A percentile compares a stretch with the other conserved stretches of the same genome.
phyloP scores from a whole-genome alignment of 768 basidiomycete species.

The Pulveroboletus sp. region DNA sequence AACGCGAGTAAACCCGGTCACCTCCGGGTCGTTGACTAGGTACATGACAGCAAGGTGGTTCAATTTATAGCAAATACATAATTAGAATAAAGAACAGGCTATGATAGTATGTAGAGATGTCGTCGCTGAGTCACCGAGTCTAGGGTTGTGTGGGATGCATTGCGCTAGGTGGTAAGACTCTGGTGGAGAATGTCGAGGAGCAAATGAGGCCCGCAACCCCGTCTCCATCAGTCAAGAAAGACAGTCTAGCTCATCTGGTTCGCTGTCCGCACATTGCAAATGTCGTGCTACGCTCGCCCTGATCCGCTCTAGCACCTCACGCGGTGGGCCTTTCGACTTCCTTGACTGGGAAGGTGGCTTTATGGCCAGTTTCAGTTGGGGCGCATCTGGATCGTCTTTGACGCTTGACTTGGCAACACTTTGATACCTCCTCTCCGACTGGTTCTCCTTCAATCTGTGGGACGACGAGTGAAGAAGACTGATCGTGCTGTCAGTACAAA shows the following conservation, averaged over 20 bases:
- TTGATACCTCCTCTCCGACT: constrained; percentile 2
- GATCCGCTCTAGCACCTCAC: constrained; percentile 37
- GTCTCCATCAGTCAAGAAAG: constrained; percentile 32
- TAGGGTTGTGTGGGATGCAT: too few species aligned
- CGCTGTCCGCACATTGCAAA: constrained; percentile 26
- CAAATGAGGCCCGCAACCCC: too few species aligned
- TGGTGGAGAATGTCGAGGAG: too few species aligned
- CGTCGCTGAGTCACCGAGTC: too few species aligned
- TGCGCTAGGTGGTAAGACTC: too few species aligned
- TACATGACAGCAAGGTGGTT: too few species aligned
- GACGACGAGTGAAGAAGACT: constrained; percentile 19
- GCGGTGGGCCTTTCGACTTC: constrained; percentile 36
- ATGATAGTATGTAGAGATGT: too few species aligned
- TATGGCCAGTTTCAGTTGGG: neutral
- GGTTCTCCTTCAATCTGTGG: constrained; percentile 37
- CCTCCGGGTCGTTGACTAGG: too few species aligned
- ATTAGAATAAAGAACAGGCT: too few species aligned
- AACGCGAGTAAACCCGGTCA: too few species aligned
- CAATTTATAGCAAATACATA: too few species aligned
- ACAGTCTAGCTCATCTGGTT: constrained; percentile 47
- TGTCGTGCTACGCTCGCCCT: constrained; percentile 28
- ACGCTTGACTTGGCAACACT: neutral
- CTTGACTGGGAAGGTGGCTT: constrained; percentile 10
- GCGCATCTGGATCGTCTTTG: neutral
- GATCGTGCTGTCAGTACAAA: neutral